Conservation (phyloP, 768 basidiomycete genomes). For the Baorangia bicolor region DNA sequence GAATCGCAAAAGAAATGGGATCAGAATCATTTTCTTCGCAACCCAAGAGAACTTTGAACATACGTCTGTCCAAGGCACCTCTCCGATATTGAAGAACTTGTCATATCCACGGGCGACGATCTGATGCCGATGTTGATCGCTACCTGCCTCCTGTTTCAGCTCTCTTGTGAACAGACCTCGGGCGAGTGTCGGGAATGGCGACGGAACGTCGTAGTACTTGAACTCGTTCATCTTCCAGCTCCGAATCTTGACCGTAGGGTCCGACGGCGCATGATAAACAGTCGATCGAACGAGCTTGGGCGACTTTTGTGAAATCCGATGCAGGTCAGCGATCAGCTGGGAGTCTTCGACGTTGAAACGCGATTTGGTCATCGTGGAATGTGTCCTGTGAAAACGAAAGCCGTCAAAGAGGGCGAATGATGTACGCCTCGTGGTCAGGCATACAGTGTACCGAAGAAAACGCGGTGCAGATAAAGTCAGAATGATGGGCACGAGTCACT, state of each 20-base stretch:
- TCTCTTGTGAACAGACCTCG: conserved; percentile 82
- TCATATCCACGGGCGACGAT: conserved; percentile 94
- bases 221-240: conserved; percentile 99
- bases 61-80: conserved; percentile 94
- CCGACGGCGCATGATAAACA: conserved; percentile 55
- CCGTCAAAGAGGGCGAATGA: conserved; percentile 4
- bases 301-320: conserved; percentile 48
- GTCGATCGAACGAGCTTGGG: conserved; percentile 67
- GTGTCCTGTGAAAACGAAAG: background rate
- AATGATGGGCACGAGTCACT: conserved; percentile 8
- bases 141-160: conserved; percentile 30
- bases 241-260: conserved; percentile 52
- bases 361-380: conserved; percentile 19
- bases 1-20: background rate
- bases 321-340: conserved; percentile 56
- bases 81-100: conserved; percentile 98
- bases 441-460: conserved; percentile 18
- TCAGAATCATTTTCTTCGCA: background rate
- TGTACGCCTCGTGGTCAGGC: background rate
- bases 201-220: conserved; percentile 87
- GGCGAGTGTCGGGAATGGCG: conserved; percentile 93
- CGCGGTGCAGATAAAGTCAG: background rate
- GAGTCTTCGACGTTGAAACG: conserved; percentile 47
- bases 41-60: conserved; percentile 27
- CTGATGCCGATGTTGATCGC: conserved; percentile 41